A percentile compares a stretch with the other conserved stretches of the same genome.
These are phyloP conservation scores for Clavaria fumosa DNA, from an alignment of 768 basidiomycete genomes.

Conservation along the genomic window DNA sequence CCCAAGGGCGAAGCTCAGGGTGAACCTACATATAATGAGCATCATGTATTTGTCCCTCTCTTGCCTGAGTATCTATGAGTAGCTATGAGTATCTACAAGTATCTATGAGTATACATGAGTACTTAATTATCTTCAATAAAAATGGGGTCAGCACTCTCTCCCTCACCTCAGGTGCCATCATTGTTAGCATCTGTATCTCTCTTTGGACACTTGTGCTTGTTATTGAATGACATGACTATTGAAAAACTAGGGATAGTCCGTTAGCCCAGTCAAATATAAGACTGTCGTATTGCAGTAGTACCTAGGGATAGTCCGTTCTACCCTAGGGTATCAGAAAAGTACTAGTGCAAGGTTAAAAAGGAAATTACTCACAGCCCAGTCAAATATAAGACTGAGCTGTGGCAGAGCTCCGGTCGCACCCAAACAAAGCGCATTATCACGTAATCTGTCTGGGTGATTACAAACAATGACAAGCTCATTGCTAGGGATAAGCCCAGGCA, in stretches of 20 bases:
- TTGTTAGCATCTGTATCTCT: no score
- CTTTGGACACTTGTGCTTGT: neutral
- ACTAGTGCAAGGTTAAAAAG: neutral
- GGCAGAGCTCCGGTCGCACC: neutral
- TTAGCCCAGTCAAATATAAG: neutral
- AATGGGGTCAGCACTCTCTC: neutral
- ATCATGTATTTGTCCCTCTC: neutral
- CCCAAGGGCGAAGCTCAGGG: no score
- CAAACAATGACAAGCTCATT: neutral
- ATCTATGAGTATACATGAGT: neutral
- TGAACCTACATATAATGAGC: no score
- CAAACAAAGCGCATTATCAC: neutral
- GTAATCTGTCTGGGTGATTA: no score
- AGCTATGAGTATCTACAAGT: neutral
- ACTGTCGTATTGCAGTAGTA: neutral
- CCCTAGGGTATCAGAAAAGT: neutral
- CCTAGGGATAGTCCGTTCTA: neutral
- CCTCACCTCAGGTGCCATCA: no score
- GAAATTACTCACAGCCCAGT: neutral
- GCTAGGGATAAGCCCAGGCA: neutral
- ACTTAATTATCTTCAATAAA: neutral
- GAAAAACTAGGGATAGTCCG: neutral
- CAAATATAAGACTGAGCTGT: neutral
- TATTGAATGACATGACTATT: neutral
- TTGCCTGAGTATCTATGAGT: neutral